These are phyloP conservation scores for Aegilops bicornis DNA, from an alignment of 176 grass and related monocot genomes.

Conservation along the genomic window DNA sequence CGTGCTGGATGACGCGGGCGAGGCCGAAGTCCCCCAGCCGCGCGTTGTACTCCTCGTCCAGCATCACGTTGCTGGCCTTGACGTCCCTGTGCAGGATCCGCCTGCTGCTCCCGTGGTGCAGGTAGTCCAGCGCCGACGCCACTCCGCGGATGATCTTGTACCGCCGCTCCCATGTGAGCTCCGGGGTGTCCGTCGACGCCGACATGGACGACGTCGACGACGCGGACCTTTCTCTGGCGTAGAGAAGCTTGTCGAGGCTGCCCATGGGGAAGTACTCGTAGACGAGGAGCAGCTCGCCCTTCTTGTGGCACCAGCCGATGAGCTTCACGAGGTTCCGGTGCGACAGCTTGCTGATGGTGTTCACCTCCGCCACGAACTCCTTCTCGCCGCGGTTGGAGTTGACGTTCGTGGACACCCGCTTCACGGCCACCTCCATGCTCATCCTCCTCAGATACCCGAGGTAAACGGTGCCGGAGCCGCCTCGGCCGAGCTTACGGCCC, in stretches of 20 bases:
- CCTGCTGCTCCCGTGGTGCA: slow-evolving; percentile 58
- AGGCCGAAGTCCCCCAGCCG: slow-evolving; percentile 65
- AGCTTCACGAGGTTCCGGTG: slow-evolving; percentile 68
- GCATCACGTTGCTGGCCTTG: slow-evolving; percentile 72
- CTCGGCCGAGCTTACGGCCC: slow-evolving; percentile 34
- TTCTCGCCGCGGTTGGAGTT: slow-evolving; percentile 34
- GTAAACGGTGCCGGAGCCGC: slow-evolving; percentile 56
- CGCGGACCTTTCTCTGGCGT: neutral
- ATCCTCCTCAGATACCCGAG: slow-evolving; percentile 24
- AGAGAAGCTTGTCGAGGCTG: slow-evolving; percentile 49
- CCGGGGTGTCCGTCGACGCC: neutral
- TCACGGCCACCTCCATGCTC: slow-evolving; percentile 45
- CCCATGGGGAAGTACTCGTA: slow-evolving; percentile 61
- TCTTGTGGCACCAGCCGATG: slow-evolving; percentile 51
- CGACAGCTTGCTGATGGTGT: slow-evolving; percentile 62
- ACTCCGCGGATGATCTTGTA: slow-evolving; percentile 48
- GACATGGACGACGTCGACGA: neutral
- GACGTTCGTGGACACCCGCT: slow-evolving; percentile 25
- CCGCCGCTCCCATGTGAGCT: slow-evolving; percentile 49
- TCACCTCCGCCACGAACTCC: slow-evolving; percentile 66
- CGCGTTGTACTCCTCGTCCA: slow-evolving; percentile 43
- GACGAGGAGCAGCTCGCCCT: slow-evolving; percentile 47
- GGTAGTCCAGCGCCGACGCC: slow-evolving; percentile 54
- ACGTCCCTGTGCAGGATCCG: slow-evolving; percentile 55
- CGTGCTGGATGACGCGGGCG: slow-evolving; percentile 43